Evolutionary conservation across 2,329 filamentous ascomycete species (phyloP).

Genomic region (Septoria petroselini): DNA sequence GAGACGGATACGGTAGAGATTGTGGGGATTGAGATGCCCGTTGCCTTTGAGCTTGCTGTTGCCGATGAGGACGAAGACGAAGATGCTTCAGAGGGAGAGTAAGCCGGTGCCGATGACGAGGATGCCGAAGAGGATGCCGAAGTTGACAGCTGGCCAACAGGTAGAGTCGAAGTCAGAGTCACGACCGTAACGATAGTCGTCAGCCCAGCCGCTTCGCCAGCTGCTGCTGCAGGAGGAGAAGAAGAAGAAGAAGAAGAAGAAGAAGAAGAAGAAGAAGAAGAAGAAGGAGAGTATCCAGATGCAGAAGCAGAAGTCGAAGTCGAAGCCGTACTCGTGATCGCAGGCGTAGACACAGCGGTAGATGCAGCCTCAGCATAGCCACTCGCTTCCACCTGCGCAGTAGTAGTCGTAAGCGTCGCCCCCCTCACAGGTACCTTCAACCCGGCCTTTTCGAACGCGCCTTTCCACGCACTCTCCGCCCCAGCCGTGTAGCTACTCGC

Average conservation of each 20-base stretch:
- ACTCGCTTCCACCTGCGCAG: neutral
- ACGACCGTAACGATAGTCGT: slow-evolving; percentile 23
- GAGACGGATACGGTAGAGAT: slow-evolving; percentile 9
- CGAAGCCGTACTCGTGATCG: slow-evolving; percentile 1
- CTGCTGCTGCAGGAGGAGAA: neutral
- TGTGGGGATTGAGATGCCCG: slow-evolving; percentile 9
- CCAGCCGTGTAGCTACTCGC: slow-evolving; percentile 21
- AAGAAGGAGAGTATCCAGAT: neutral
- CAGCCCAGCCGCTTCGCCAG: slow-evolving; percentile 3
- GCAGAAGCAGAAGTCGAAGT: slow-evolving; percentile 1
- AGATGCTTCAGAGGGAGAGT: neutral
- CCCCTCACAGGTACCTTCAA: slow-evolving; percentile 15
- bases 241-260: neutral
- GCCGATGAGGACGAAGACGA: slow-evolving; percentile 12
- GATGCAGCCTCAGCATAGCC: slow-evolving; percentile 6
- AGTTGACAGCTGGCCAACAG: slow-evolving; percentile 11
- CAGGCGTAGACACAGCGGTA: neutral
- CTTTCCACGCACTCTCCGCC: slow-evolving; percentile 15
- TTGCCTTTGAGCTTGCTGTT: too few relatives aligned
- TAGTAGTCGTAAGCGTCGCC: slow-evolving; percentile 2
- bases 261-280: neutral
- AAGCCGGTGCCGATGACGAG: slow-evolving; percentile 8
- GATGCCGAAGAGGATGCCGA: neutral
- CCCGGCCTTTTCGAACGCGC: slow-evolving; percentile 22
- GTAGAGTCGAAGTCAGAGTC: slow-evolving; percentile 20